Evolutionary conservation across 352 stramenopile genomes (phyloP), one percentile per base, ranked within the genome.

Genomic region (Globisporangium emineosum): DNA sequence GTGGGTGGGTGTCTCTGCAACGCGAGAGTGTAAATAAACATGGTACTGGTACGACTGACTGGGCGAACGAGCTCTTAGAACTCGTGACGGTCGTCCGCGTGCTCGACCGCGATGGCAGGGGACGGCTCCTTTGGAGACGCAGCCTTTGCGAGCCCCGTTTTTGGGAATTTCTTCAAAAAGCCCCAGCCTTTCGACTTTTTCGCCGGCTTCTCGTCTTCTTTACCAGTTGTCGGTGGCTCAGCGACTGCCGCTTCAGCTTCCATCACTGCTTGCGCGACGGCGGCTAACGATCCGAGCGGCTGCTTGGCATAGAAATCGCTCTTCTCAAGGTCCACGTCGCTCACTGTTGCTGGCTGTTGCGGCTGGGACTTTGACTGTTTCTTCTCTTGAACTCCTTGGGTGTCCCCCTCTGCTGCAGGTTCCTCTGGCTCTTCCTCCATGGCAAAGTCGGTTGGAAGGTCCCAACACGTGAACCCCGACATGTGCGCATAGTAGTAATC

Each of bases 401-500:
- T n/a, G 57, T 29, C 47, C 21, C 0, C 10, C 29, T 32, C 32
- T 23, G 25, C 23, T 21, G 37, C 8, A 2, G 50, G 52, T 19
- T 60, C 60, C 17, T 65, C 56, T 3, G 54, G 43, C 29, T 61
- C 69, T 35, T 65, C 53, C 10, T 43, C 42, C 19, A 35, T 52
- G 23, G 55, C 37, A 25, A 70, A 37, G 52, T 77, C 65, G 27
- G 54, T 79, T 2, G 86, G 86, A 42, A 88, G 66, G 17, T 90
- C 81, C 83, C 83, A 93, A 55, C 75, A 85, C 13, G 84, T 88
- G 45, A 79, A 75, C 15, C 82, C 78, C 9, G 83, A 80, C 35
- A 76, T 62, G 43, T 91, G 73, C 51, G 81, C 86, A 49, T 86
- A 89, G 63, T 90, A 94, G 57, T 79, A 88, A 6, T 81, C 78